phyloP scores from a whole-genome alignment of 768 basidiomycete species.

The Russula vinacea region DNA sequence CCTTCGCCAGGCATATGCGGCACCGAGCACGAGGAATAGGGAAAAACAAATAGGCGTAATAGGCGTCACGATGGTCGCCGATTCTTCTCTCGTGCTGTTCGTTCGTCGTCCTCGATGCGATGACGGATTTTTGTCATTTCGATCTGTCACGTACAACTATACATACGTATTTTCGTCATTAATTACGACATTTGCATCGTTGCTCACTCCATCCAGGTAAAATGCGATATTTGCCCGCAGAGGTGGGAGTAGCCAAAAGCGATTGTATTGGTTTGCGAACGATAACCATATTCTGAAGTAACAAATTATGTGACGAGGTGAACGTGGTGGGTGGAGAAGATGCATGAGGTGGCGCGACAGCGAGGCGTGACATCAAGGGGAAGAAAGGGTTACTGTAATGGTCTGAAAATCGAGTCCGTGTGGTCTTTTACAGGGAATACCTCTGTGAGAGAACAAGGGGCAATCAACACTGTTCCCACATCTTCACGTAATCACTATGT shows the following conservation, averaged over 20 bases:
- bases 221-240: not conserved
- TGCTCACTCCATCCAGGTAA: not conserved
- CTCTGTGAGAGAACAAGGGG: not conserved
- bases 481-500: constrained; percentile 29
- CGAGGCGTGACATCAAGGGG: not conserved
- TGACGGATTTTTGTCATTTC: not conserved
- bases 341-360: not conserved
- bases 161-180: not conserved
- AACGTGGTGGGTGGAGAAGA: not conserved
- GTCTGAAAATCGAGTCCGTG: constrained; percentile 7
- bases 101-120: constrained; percentile 1
- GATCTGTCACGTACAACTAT: not conserved
- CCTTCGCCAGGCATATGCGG: not conserved
- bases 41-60: not conserved
- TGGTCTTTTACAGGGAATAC: not conserved
- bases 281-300: constrained; percentile 5
- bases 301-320: not conserved
- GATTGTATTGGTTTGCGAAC: constrained; percentile 2
- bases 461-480: constrained; percentile 29
- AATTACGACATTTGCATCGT: not conserved
- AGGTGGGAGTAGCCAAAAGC: not conserved
- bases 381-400: not conserved
- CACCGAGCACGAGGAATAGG: not conserved
- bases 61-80: not conserved
- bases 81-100: not conserved